Percentiles rank a stretch among this genome's conserved stretches.
Evolutionary conservation across 352 stramenopile species (phyloP).

Genomic region (Peronospora belbahrii): DNA sequence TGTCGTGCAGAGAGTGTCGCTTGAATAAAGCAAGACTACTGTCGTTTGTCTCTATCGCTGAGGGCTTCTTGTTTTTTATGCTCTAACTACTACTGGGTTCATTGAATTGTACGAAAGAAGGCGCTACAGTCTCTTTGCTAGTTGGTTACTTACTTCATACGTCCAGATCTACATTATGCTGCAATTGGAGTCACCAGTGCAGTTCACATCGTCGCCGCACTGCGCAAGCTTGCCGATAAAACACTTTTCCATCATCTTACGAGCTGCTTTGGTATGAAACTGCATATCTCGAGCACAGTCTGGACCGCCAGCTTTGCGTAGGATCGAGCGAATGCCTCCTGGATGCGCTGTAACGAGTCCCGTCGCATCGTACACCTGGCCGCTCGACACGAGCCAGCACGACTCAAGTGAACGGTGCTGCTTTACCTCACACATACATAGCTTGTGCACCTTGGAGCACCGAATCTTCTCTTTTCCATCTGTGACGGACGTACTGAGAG

Average conservation of each 20-base stretch:
- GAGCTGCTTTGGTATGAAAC: slow-evolving; percentile 72
- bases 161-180: slow-evolving; percentile 55
- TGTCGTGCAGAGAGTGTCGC: not conserved
- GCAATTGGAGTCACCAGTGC: slow-evolving; percentile 36
- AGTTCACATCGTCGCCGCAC: slow-evolving; percentile 40
- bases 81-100: not conserved
- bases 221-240: slow-evolving; percentile 69
- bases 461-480: slow-evolving; percentile 27
- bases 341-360: slow-evolving; percentile 65
- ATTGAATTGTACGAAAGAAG: slow-evolving; percentile 21
- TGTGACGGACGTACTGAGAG: slow-evolving; percentile 8
- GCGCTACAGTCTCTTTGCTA: not conserved
- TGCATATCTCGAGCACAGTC: slow-evolving; percentile 77
- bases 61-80: not conserved
- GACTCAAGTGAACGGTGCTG: slow-evolving; percentile 86
- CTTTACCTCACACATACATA: slow-evolving; percentile 70
- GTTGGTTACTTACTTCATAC: slow-evolving; percentile 5
- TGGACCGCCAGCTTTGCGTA: slow-evolving; percentile 67
- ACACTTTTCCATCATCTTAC: slow-evolving; percentile 73
- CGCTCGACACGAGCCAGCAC: slow-evolving; percentile 93
- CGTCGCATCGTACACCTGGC: slow-evolving; percentile 83
- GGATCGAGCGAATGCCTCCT: slow-evolving; percentile 64
- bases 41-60: too few species aligned
- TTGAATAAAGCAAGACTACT: too few species aligned
- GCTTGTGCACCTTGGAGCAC: slow-evolving; percentile 54